Base-by-base conservation (phyloP, 768 basidiomycete genomes). In the Pholiota molesta region DNA sequence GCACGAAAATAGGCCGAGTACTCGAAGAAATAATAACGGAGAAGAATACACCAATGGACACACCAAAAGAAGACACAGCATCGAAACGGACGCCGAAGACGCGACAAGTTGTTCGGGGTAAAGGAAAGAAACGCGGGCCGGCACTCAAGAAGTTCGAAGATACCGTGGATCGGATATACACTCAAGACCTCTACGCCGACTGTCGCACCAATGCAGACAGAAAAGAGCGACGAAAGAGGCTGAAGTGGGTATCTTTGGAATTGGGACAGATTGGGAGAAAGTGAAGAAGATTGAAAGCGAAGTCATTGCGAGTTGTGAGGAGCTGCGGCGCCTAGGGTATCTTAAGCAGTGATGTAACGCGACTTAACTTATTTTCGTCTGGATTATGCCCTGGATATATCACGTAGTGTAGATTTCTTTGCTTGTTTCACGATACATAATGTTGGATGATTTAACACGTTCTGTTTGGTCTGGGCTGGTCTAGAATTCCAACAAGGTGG, bases 241-340 rank as follows among this genome's bases (percentile, higher is more conserved):
- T 9, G 90, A 94, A 68, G 75, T 92, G 40, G 97, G 97, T 5
- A 74, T 97, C 63, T 95, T 98, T 73, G 97, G 96, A 5, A 79
- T 97, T 57, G 93, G 95, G 31, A 92, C 94, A 11, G 92, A 99
- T 72, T 94, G 92, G 91, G 90, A 94, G 33, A 92, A 93, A 75
- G 90, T 99, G 61, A 80, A 82, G 72, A 74, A 76, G 66, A 90
- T 97, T 56, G 84, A 91, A 54, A 76, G 75, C 31, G 90, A 95
- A 78, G 82, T 79, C 39, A 80, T 94, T 52, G 81, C 83, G 62
- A 88, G 85, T 68, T 98, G 96, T 71, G 91, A 94, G 62, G 87
- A 88, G 75, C 77, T 96, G 70, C 87, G 79, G 74, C 74, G 78
- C 71, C 71, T 90, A 69, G 87, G 89, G 6, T 69, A 89, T 42